phyloP scores from a whole-genome alignment of 2,329 filamentous ascomycete species.

The Capronia coronata region DNA sequence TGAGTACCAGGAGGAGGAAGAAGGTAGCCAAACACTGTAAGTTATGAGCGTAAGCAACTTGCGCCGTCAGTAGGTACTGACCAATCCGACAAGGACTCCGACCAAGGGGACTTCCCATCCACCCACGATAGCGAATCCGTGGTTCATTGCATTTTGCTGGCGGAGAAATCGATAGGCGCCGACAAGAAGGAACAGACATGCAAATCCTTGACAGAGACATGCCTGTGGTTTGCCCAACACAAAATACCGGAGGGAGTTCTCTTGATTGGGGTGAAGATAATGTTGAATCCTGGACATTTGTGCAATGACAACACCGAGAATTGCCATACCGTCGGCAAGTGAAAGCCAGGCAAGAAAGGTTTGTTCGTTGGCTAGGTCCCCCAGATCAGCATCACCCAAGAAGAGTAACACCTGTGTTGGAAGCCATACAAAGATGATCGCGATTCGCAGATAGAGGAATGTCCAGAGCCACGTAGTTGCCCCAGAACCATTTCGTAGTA shows the following conservation, averaged over 20 bases:
- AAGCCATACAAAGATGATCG: constrained; percentile 5
- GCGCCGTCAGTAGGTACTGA: neutral
- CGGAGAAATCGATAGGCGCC: constrained; percentile 51
- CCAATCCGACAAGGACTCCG: neutral
- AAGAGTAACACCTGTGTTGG: neutral
- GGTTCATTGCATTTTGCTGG: constrained; percentile 49
- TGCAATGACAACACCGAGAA: constrained; percentile 15
- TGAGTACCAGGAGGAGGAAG: neutral
- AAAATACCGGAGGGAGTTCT: constrained; percentile 12
- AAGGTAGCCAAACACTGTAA: neutral
- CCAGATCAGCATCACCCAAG: neutral
- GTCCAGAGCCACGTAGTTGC: constrained; percentile 4
- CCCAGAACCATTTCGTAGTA: constrained; percentile 3
- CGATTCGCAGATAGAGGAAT: neutral
- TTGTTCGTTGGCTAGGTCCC: constrained; percentile 13
- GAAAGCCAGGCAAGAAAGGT: constrained; percentile 19
- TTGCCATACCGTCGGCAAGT: constrained; percentile 10
- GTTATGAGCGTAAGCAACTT: neutral
- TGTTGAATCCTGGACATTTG: constrained; percentile 13
- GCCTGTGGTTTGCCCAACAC: constrained; percentile 26
- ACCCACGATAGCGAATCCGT: neutral
- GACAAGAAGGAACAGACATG: constrained; percentile 42
- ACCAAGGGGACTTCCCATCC: neutral
- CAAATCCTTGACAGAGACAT: constrained; percentile 42
- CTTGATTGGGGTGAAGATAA: constrained; percentile 13